These are phyloP conservation scores for Fusarium sp. DNA, from an alignment of 2,329 filamentous ascomycete genomes.

Conservation along the genomic window DNA sequence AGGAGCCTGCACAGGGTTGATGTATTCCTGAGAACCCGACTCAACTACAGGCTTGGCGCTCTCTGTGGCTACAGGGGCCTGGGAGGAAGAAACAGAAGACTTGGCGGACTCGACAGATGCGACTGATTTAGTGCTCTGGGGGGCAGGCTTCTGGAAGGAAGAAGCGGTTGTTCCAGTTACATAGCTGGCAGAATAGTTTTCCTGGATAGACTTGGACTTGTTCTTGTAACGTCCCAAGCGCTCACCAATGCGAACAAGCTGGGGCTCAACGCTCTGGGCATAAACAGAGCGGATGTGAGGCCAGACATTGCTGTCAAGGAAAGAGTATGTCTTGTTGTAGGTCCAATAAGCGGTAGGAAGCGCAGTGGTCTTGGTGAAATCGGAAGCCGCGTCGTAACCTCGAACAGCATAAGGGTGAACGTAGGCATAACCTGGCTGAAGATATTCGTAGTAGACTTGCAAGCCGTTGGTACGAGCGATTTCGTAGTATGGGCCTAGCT, in stretches of 20 bases:
- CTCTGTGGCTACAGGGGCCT: conserved; percentile 25
- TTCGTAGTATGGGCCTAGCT: conserved; percentile 77
- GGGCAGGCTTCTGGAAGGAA: conserved; percentile 51
- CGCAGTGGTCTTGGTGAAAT: conserved; percentile 75
- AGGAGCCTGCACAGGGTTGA: conserved; percentile 56
- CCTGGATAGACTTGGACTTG: conserved; percentile 48
- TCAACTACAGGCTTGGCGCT: conserved; percentile 35
- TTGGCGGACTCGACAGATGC: conserved; percentile 15
- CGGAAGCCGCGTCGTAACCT: conserved; percentile 73
- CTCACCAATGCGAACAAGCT: conserved; percentile 91
- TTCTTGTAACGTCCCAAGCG: conserved; percentile 80
- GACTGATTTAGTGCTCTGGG: conserved; percentile 44
- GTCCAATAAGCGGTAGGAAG: conserved; percentile 78
- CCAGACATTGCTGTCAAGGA: conserved; percentile 82
- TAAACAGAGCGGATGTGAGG: conserved; percentile 85
- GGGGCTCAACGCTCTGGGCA: conserved; percentile 92
- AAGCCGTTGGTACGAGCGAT: conserved; percentile 70
- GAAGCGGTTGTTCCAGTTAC: conserved; percentile 46
- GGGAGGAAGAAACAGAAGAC: conserved; percentile 47
- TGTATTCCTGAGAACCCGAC: conserved; percentile 41
- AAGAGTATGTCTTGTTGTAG: conserved; percentile 75
- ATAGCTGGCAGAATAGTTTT: conserved; percentile 29
- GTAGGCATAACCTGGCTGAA: conserved; percentile 81
- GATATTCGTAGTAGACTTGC: conserved; percentile 75
- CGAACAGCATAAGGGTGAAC: conserved; percentile 78